Percentiles rank a stretch among this genome's conserved stretches.
These are phyloP conservation scores for Ceratocystis eucalypticola DNA, from an alignment of 2,329 filamentous ascomycete species.

Conservation along the genomic window DNA sequence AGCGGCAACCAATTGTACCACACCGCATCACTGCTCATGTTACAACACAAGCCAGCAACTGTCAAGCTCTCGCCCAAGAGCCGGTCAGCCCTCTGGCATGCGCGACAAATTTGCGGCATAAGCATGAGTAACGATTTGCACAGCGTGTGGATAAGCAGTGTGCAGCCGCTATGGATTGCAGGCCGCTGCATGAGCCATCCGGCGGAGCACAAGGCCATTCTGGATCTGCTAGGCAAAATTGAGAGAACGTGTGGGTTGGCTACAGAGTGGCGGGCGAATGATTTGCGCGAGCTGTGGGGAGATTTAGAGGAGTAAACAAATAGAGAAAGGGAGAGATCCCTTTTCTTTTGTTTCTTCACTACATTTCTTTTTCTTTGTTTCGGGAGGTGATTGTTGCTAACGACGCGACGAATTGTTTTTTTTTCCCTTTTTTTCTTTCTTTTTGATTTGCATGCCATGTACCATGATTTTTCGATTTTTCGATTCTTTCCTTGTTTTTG, in stretches of 20 bases:
- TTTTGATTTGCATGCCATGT: background rate
- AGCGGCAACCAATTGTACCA: constrained; percentile 43
- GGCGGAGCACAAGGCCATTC: constrained; percentile 30
- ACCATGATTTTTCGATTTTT: background rate
- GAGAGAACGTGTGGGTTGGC: constrained; percentile 41
- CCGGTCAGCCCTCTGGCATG: constrained; percentile 36
- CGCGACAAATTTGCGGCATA: constrained; percentile 39
- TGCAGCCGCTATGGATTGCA: constrained; percentile 42
- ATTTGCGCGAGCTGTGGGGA: constrained; percentile 40
- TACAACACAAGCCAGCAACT: constrained; percentile 33
- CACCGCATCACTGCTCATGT: constrained; percentile 37
- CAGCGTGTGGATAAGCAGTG: constrained; percentile 40
- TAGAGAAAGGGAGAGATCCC: constrained; percentile 16
- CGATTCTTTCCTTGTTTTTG: background rate
- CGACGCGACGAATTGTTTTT: background rate
- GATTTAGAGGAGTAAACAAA: constrained; percentile 25
- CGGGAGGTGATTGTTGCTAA: too few relatives aligned
- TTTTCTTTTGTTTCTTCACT: background rate
- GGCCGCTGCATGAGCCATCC: constrained; percentile 38
- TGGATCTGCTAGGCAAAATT: constrained; percentile 35
- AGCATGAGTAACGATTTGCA: constrained; percentile 39
- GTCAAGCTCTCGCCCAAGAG: constrained; percentile 30
- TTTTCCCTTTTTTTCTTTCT: background rate
- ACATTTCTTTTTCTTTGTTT: background rate
- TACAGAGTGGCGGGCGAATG: constrained; percentile 39